phyloP scores from a whole-genome alignment of 106 monocot genomes.

The Vanilla planifolia region DNA sequence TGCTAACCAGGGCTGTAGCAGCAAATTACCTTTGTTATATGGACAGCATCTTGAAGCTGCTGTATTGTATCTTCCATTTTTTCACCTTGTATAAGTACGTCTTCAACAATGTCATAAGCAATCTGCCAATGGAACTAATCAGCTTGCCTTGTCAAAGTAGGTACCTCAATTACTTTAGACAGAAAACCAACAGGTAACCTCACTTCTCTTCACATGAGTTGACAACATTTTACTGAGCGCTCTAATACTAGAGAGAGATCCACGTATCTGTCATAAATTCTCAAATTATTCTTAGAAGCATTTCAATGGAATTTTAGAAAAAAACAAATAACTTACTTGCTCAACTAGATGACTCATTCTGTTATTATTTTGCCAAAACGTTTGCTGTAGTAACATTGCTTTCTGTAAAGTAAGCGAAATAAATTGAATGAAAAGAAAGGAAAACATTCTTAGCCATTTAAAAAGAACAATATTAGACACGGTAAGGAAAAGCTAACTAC shows the following conservation, averaged over 20 bases:
- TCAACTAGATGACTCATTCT: constrained; percentile 84
- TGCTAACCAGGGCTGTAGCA: neutral
- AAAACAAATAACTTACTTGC: constrained; percentile 43
- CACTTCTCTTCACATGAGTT: constrained; percentile 74
- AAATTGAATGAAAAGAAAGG: neutral
- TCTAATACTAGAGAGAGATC: constrained; percentile 68
- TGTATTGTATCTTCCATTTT: constrained; percentile 74
- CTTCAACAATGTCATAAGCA: constrained; percentile 69
- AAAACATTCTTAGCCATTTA: neutral
- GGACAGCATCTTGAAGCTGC: constrained; percentile 81
- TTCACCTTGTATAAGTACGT: constrained; percentile 79
- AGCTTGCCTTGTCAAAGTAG: neutral
- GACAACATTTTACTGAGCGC: constrained; percentile 75
- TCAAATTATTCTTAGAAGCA: neutral
- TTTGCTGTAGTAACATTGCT: constrained; percentile 74
- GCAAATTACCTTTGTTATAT: constrained; percentile 71
- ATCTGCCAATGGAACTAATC: constrained; percentile 30
- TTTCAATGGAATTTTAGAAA: neutral
- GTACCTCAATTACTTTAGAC: neutral
- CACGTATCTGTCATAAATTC: constrained; percentile 50
- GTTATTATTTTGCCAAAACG: constrained; percentile 87
- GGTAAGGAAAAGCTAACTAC: neutral
- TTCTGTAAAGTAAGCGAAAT: constrained; percentile 29
- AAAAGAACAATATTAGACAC: neutral
- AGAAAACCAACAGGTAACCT: constrained; percentile 29